Evolutionary conservation across 768 basidiomycete genomes (phyloP).

Genomic region (Suillus ampliporus): DNA sequence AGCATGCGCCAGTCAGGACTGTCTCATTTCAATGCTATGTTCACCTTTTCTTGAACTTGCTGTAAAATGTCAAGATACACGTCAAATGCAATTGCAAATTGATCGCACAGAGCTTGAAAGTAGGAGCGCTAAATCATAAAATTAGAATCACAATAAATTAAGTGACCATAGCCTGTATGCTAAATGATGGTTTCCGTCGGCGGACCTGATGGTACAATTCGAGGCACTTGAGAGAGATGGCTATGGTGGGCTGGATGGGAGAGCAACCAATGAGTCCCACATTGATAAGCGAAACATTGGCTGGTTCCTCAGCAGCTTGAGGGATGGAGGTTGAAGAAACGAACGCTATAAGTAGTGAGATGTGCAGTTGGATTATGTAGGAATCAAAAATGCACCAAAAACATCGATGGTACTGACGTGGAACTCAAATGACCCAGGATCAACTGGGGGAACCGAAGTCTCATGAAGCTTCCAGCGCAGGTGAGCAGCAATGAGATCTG

Average conservation of each 20-base stretch:
- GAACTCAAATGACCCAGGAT: no score
- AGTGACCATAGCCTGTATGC: constrained; percentile 32
- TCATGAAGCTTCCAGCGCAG: background rate
- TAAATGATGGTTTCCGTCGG: constrained; percentile 25
- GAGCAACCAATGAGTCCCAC: background rate
- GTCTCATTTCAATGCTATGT: constrained; percentile 32
- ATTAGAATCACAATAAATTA: constrained; percentile 28
- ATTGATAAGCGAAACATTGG: background rate
- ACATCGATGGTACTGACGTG: no score
- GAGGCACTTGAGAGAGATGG: constrained; percentile 30
- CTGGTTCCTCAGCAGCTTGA: no score
- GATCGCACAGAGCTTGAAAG: background rate
- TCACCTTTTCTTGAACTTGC: constrained; percentile 28
- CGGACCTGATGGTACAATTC: constrained; percentile 25
- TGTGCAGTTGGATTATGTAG: no score
- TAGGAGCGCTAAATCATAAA: constrained; percentile 17
- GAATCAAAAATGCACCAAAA: no score
- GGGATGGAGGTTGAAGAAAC: no score
- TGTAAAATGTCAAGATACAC: constrained; percentile 37
- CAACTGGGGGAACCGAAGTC: no score
- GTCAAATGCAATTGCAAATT: constrained; percentile 41
- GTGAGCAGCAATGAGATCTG: background rate
- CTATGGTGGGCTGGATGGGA: constrained; percentile 18
- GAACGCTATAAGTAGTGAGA: no score
- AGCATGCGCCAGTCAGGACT: constrained; percentile 33